Percentiles rank a stretch among this genome's conserved stretches.
These are phyloP conservation scores for Penicillium sp. DNA, from an alignment of 2,329 filamentous ascomycete genomes.

Conservation along the genomic window DNA sequence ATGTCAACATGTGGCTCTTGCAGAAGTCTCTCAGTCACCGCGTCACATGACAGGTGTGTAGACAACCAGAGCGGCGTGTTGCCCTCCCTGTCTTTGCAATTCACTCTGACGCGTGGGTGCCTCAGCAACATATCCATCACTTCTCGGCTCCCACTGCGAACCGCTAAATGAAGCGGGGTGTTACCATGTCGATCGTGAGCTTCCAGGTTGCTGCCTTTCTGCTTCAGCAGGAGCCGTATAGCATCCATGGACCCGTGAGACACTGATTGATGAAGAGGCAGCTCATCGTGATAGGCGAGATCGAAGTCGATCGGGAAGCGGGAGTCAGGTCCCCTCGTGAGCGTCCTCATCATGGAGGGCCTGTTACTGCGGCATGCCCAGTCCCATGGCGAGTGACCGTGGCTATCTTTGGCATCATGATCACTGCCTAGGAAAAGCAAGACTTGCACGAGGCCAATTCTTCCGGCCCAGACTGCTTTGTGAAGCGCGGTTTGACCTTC, in stretches of 20 bases:
- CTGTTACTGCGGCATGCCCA: not conserved
- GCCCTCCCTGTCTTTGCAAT: no score
- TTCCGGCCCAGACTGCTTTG: not conserved
- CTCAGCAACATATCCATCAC: no score
- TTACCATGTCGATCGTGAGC: slow-evolving; percentile 3
- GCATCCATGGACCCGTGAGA: not conserved
- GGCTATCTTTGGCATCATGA: not conserved
- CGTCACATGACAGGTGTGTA: slow-evolving; percentile 1
- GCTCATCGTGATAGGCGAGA: not conserved
- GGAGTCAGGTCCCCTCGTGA: not conserved
- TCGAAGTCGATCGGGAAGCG: not conserved
- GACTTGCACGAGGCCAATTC: not conserved
- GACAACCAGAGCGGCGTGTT: slow-evolving; percentile 10
- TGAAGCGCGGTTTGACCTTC: not conserved
- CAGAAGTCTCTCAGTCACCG: slow-evolving; percentile 5
- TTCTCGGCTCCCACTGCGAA: no score
- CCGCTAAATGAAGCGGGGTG: no score
- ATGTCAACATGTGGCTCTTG: slow-evolving; percentile 1
- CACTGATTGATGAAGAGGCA: slow-evolving; percentile 2
- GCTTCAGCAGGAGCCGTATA: slow-evolving; percentile 1
- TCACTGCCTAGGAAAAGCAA: not conserved
- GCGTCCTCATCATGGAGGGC: not conserved
- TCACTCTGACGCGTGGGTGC: no score
- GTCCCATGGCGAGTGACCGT: not conserved
- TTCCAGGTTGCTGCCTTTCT: not conserved